A percentile compares a stretch with the other conserved stretches of the same genome.
Conservation (phyloP, 306 rosid species). For the Sicyos edulis region DNA sequence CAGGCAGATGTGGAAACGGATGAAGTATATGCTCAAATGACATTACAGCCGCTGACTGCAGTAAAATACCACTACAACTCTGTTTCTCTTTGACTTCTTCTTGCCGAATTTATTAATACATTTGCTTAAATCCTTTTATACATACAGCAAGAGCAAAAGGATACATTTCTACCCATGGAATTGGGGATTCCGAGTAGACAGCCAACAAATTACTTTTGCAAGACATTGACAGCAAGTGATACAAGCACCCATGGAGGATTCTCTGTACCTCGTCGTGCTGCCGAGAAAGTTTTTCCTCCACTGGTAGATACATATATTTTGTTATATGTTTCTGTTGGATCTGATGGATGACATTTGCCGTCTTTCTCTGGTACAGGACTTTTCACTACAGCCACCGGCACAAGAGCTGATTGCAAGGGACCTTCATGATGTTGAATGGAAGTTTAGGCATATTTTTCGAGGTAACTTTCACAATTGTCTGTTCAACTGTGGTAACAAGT, state of each 20-base stretch:
- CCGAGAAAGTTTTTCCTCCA: constrained; percentile 87
- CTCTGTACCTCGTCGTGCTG: constrained; percentile 93
- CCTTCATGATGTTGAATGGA: constrained; percentile 89
- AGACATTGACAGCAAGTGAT: constrained; percentile 83
- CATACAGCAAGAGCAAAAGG: constrained; percentile 80
- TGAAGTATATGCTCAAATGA: constrained; percentile 95
- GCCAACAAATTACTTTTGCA: constrained; percentile 84
- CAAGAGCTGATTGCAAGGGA: constrained; percentile 83
- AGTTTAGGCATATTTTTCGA: constrained; percentile 75
- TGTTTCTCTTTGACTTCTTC: constrained; percentile 12
- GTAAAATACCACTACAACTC: constrained; percentile 26
- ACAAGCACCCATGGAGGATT: constrained; percentile 91
- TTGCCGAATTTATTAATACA: constrained; percentile 7
- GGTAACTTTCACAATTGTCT: constrained; percentile 30
- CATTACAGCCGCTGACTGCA: constrained; percentile 77
- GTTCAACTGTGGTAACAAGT: background rate
- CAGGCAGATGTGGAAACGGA: constrained; percentile 94
- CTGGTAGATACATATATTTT: constrained; percentile 40
- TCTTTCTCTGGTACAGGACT: constrained; percentile 50
- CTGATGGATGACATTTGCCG: constrained; percentile 11
- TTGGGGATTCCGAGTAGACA: constrained; percentile 78
- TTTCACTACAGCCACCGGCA: constrained; percentile 75
- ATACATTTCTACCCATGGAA: constrained; percentile 85
- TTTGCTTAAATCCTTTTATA: background rate
- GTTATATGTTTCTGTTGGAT: constrained; percentile 22